A percentile compares a stretch with the other conserved stretches of the same genome.
These are phyloP conservation scores for Coemansia sp. DNA, from an alignment of 192 early-diverging fungal genomes.

Conservation along the genomic window DNA sequence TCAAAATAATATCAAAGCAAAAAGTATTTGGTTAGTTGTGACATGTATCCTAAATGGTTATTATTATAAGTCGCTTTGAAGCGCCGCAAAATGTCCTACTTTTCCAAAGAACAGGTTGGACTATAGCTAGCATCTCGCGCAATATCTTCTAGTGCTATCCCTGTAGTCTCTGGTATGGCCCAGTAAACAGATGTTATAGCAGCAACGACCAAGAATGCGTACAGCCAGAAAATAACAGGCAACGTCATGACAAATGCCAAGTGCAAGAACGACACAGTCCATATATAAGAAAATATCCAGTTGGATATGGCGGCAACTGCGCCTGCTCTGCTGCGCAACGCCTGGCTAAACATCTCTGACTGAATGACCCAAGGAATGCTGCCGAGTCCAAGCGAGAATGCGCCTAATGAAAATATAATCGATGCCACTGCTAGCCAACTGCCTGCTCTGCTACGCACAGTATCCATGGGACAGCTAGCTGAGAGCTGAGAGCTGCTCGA, in stretches of 20 bases:
- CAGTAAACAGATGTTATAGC: constrained; percentile 23
- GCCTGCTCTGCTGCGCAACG: constrained; percentile 34
- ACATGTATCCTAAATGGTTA: not conserved
- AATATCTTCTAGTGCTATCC: constrained; percentile 31
- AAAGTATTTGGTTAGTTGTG: not conserved
- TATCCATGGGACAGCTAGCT: constrained; percentile 23
- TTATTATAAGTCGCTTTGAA: not conserved
- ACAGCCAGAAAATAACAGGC: constrained; percentile 38
- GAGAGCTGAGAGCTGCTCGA: not conserved
- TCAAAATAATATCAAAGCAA: not conserved
- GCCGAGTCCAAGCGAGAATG: constrained; percentile 30
- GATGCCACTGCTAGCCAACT: constrained; percentile 34
- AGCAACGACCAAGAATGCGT: constrained; percentile 15
- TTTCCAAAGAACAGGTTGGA: not conserved
- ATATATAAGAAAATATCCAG: constrained; percentile 30
- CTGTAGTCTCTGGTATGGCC: constrained; percentile 35
- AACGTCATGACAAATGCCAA: constrained; percentile 27
- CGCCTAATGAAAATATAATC: constrained; percentile 25
- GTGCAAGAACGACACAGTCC: constrained; percentile 35
- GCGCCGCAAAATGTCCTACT: not conserved
- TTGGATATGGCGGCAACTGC: constrained; percentile 30
- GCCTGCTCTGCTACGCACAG: constrained; percentile 4
- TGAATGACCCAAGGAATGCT: constrained; percentile 42
- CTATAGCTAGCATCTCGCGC: not conserved
- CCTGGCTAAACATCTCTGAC: constrained; percentile 36